A percentile compares a stretch with the other conserved stretches of the same genome.
Evolutionary conservation across 371 early-diverging fungal genomes (phyloP).

Genomic region (Furculomyces boomerangus): DNA sequence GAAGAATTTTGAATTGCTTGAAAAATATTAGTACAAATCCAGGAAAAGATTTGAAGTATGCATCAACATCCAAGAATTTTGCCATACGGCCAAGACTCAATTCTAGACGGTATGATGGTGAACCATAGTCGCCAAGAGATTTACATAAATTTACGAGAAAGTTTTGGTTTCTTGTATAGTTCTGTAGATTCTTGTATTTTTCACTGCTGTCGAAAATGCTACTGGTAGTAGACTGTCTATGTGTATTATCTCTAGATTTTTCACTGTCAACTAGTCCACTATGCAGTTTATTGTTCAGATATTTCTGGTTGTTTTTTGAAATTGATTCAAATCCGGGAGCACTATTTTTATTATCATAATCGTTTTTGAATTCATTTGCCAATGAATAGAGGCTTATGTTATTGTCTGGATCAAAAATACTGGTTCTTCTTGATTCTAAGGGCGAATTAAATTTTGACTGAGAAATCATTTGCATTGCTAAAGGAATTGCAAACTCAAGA

Average conservation of each 20-base stretch:
- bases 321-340: too few species aligned
- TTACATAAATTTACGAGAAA: not conserved
- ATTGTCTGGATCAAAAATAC: not conserved
- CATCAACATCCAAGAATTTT: constrained; percentile 37
- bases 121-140: not conserved
- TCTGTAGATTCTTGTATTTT: not conserved
- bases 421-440: not conserved
- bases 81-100: constrained; percentile 8
- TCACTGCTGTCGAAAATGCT: too few species aligned
- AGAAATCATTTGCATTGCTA: not conserved
- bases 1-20: constrained; percentile 47
- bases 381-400: not conserved
- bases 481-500: not conserved
- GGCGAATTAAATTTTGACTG: not conserved
- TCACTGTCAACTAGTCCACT: too few species aligned
- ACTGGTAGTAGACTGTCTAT: not conserved
- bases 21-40: constrained; percentile 51
- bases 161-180: not conserved
- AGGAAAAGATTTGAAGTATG: constrained; percentile 46
- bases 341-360: too few species aligned
- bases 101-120: constrained; percentile 14
- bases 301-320: too few species aligned
- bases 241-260: too few species aligned
- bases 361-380: not conserved
- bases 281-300: too few species aligned